Evolutionary conservation across 768 basidiomycete genomes (phyloP), one percentile per base, ranked within the genome.

Genomic region (Rhodotorula taiwanensis): DNA sequence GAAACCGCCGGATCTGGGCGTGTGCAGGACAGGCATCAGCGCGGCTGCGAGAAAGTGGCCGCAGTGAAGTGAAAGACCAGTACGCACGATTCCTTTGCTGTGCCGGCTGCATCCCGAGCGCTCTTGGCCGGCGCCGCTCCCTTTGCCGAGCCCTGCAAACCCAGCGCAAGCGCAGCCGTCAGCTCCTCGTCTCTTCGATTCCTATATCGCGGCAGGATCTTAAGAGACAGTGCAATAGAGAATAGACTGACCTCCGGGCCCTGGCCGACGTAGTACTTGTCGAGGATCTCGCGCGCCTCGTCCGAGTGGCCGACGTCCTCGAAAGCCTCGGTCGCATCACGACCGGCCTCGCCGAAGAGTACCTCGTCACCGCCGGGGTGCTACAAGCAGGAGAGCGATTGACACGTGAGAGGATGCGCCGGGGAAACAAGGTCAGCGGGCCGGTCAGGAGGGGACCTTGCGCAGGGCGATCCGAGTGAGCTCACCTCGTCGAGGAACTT

Each of bases 281-380:
- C 83, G 55, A 98, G 81, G 62, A 93, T 81, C 18, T 81, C 86
- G 55, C 95, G 85, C 30, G 95, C 95, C 78, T 99, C 95, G 71
- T 98, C 94, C 1, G 93, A 97, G 82, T 98, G 95, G 34, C 95
- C 95, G 34, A 99, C 94, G 76, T 99, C 95, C 79, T 98, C 94
- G 74, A 99, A 99, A 10, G 95, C 91, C 74, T 97, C 95, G 39
- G 94, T 93, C 28, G 94, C 93, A 76, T 98, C 92, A 76, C 87
- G 86, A 72, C 88, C 88, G 74, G 84, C 86, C 79, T 99, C 95
- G 62, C 88, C 86, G 55, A 97, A 77, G 66, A 99, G 83, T 58
- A 99, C 94, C 79, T 99, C 95, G 79, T 98, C 95, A 67, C 95
- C 95, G 76, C 94, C 94, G 28, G 92, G 93, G 74, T 95, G 93